Evolutionary conservation across 2,329 filamentous ascomycete genomes (phyloP).

Genomic region (Hypomyces perniciosus): DNA sequence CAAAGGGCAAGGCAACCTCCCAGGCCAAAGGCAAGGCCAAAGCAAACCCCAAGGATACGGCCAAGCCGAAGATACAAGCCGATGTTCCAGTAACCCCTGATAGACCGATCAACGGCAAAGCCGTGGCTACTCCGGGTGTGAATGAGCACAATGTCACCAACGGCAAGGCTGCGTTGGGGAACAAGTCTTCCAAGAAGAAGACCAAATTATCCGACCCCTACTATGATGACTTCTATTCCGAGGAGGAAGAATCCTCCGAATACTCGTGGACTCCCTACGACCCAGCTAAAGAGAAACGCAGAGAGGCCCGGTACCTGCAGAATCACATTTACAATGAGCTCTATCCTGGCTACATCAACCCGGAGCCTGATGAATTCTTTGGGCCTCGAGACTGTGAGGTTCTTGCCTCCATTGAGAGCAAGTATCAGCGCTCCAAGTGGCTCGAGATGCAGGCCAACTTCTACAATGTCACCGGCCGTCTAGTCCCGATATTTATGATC

Average conservation of each 20-base stretch:
- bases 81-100: too few relatives aligned
- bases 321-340: conserved; percentile 25
- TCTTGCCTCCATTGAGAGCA: conserved; percentile 30
- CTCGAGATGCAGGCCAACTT: conserved; percentile 40
- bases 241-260: conserved; percentile 24
- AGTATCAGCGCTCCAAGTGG: conserved; percentile 29
- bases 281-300: conserved; percentile 15
- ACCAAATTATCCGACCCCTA: conserved; percentile 1
- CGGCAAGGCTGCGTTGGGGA: conserved; percentile 16
- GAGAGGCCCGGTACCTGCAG: conserved; percentile 27
- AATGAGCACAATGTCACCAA: conserved; percentile 19
- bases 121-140: background rate
- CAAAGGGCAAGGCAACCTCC: too few relatives aligned
- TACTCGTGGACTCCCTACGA: conserved; percentile 11
- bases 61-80: too few relatives aligned
- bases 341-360: conserved; percentile 22
- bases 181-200: conserved; percentile 14
- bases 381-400: conserved; percentile 28
- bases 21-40: too few relatives aligned
- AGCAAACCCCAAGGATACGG: too few relatives aligned
- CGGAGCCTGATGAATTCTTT: conserved; percentile 21
- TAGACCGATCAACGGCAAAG: too few relatives aligned
- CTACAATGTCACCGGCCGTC: conserved; percentile 36
- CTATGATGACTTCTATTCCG: conserved; percentile 18
- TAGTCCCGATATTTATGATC: conserved; percentile 34